These are phyloP conservation scores for Peronospora farinosa DNA, from an alignment of 352 stramenopile species.

Conservation along the genomic window DNA sequence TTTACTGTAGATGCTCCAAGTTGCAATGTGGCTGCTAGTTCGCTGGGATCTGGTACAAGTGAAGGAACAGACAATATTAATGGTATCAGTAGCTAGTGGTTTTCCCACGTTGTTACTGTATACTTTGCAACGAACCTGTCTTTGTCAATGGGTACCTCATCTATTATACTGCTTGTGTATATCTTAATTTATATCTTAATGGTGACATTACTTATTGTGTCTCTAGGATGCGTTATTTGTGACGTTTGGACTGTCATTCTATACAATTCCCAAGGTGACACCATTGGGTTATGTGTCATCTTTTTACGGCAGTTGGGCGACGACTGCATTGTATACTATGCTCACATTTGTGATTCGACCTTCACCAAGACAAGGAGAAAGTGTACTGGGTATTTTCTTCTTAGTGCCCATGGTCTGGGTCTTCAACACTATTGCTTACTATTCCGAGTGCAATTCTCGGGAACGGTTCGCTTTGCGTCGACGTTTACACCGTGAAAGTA, in stretches of 20 bases:
- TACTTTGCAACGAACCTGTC: conserved; percentile 54
- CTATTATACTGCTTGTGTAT: conserved; percentile 1
- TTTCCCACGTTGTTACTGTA: conserved; percentile 66
- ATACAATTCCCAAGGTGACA: conserved; percentile 81
- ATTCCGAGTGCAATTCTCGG: conserved; percentile 77
- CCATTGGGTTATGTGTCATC: conserved; percentile 72
- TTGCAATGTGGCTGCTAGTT: conserved; percentile 71
- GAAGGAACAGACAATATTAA: conserved; percentile 61
- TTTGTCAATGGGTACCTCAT: conserved; percentile 70
- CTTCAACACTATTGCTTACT: conserved; percentile 84
- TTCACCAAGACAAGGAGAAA: conserved; percentile 36
- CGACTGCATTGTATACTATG: conserved; percentile 44
- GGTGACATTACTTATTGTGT: not conserved
- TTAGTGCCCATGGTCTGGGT: conserved; percentile 67
- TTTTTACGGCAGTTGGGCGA: conserved; percentile 64
- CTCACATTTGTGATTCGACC: conserved; percentile 55
- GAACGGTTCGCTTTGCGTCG: conserved; percentile 71
- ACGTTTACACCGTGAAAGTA: conserved; percentile 66
- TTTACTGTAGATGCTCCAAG: conserved; percentile 50
- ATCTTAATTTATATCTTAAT: not conserved
- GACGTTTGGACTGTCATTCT: conserved; percentile 80
- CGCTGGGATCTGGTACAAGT: conserved; percentile 65
- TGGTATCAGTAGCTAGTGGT: conserved; percentile 66
- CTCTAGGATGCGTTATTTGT: conserved; percentile 72
- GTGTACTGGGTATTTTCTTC: conserved; percentile 60